phyloP scores from a whole-genome alignment of 2,329 filamentous ascomycete genomes.

The Didymella exigua region DNA sequence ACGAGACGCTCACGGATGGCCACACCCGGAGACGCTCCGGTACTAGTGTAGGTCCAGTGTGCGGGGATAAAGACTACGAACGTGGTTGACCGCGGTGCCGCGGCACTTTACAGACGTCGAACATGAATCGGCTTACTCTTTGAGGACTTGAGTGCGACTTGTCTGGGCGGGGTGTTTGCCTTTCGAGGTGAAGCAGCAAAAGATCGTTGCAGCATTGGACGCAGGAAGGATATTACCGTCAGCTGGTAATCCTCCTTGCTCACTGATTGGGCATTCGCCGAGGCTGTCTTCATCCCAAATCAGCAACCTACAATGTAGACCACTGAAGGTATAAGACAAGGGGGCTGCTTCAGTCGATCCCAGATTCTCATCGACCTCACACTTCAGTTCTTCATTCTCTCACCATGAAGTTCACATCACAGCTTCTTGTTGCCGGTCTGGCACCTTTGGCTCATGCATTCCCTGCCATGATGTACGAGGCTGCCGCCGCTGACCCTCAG shows the following conservation, averaged over 20 bases:
- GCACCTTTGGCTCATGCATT: conserved; percentile 25
- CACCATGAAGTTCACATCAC: conserved; percentile 25
- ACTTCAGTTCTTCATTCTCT: neutral
- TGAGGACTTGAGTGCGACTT: conserved; percentile 9
- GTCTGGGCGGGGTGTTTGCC: neutral
- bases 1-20: conserved; percentile 1
- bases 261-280: neutral
- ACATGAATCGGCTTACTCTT: neutral
- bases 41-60: conserved; percentile 3
- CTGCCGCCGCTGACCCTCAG: conserved; percentile 25
- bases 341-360: neutral
- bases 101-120: neutral
- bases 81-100: conserved; percentile 6
- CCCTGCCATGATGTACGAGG: conserved; percentile 30
- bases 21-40: conserved; percentile 3
- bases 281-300: neutral
- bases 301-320: neutral
- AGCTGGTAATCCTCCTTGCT: neutral
- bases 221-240: neutral
- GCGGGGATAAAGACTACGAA: conserved; percentile 5
- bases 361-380: neutral
- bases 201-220: conserved; percentile 1
- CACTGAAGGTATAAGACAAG: conserved; percentile 3
- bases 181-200: neutral
- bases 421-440: conserved; percentile 16